Conservation (phyloP, 2,329 filamentous ascomycete genomes). For the Fusarium fracticaudum region DNA sequence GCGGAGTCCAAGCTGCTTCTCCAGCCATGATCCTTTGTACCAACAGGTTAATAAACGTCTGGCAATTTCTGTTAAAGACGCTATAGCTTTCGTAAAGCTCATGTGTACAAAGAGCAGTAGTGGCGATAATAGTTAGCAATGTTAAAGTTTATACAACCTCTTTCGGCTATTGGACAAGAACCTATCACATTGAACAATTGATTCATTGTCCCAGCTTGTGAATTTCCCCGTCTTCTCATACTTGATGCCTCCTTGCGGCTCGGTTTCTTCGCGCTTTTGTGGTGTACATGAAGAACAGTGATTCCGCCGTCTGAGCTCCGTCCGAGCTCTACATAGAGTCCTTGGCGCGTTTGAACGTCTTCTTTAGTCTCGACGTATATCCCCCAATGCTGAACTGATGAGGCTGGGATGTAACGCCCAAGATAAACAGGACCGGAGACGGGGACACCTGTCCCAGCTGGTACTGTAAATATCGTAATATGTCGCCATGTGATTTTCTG, state of each 20-base stretch:
- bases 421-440: neutral
- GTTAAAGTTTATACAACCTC: accelerated
- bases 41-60: neutral
- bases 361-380: neutral
- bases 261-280: neutral
- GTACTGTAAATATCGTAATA: neutral
- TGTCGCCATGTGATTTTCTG: neutral
- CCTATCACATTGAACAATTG: neutral
- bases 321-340: neutral
- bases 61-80: neutral
- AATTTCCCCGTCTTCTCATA: neutral
- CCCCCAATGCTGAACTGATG: neutral
- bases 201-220: neutral
- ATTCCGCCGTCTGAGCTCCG: neutral
- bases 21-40: neutral
- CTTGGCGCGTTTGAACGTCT: neutral
- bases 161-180: accelerated
- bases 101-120: neutral
- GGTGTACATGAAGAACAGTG: neutral
- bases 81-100: neutral
- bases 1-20: neutral
- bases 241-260: neutral
- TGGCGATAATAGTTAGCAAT: neutral
- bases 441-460: neutral
- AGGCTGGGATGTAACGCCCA: neutral